Base-by-base conservation (phyloP, 2,329 filamentous ascomycete genomes). In the Microcyclospora tardicrescens region DNA sequence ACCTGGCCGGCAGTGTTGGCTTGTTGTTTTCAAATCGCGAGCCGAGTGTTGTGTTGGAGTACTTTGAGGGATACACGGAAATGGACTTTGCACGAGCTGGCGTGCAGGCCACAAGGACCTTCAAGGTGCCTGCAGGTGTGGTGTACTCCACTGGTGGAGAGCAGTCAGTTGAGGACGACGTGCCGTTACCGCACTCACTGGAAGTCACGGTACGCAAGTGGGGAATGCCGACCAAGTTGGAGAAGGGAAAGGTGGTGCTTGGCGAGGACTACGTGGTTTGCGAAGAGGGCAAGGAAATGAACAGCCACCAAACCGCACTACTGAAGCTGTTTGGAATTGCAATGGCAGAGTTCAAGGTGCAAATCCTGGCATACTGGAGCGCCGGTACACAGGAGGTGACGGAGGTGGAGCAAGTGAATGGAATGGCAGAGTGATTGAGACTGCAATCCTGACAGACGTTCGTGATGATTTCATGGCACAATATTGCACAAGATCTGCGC, bases 11-110 rank as follows among this genome's bases (percentile, higher is more conserved):
- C 56, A 81, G 82, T 53, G 84, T 95, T 43, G 91, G 91, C 41
- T 75, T 98, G 30, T 72, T 98, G 50, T 89, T 93, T 69, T 94
- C 86, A 47, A 82, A 84, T 65, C 81, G 85, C 52, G 64, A 73
- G 27, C 77, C 80, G 16, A 60, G 68, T 32, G 69, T 77, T 37
- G 72, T 96, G 44, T 65, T 75, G 44, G 63, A 74, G 37, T 87
- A 85, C 69, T 87, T 98, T 60, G 66, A 70, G 43, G 66, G 65
- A 45, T 81, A 85, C 57, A 64, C 73, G 12, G 80, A 84, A 51
- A 77, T 81, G 53, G 91, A 96, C 68, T 98, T 86, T 58, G 91
- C 91, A 46, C 81, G 91, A 59, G 85, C 89, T 42, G 91, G 91
- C 48, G 79, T 79, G 45, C 64, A 70, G 38, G 84, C 86, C 16